Percentiles rank a stretch among this genome's conserved stretches.
phyloP scores from a whole-genome alignment of 176 grass and related monocot genomes.

The Eremochloa ophiuroides region DNA sequence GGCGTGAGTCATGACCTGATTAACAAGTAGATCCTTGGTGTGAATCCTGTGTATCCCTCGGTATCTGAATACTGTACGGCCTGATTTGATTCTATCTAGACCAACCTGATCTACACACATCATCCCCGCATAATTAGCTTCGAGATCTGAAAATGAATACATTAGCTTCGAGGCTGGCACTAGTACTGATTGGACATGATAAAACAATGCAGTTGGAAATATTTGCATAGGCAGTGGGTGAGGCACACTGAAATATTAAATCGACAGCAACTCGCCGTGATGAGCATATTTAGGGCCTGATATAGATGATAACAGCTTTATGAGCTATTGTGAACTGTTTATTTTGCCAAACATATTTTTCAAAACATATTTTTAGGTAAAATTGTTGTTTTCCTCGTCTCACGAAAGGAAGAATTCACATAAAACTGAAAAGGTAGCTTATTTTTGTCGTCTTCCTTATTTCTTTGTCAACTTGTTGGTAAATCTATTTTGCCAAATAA shows the following conservation, averaged over 20 bases:
- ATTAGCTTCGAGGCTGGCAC: not conserved
- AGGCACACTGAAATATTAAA: not conserved
- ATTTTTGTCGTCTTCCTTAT: no score
- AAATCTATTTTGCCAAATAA: no score
- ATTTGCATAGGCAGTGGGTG: not conserved
- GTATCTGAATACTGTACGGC: not conserved
- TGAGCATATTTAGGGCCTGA: no score
- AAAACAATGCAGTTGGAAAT: not conserved
- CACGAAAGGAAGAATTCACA: no score
- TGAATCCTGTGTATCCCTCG: constrained; percentile 2
- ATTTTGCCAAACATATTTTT: no score
- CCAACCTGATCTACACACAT: constrained; percentile 10
- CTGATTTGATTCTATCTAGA: constrained; percentile 3
- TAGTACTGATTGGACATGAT: not conserved
- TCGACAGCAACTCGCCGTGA: no score
- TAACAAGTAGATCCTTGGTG: constrained; percentile 13
- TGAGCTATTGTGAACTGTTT: no score
- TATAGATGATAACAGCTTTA: no score
- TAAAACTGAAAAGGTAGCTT: no score
- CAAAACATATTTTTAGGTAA: no score
- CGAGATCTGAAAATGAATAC: not conserved
- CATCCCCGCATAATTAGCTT: not conserved
- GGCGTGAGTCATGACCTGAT: not conserved
- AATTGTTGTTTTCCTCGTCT: no score
- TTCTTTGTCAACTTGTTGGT: no score